Evolutionary conservation across 306 rosid species (phyloP).

Genomic region (Gynostemma pentaphyllum): DNA sequence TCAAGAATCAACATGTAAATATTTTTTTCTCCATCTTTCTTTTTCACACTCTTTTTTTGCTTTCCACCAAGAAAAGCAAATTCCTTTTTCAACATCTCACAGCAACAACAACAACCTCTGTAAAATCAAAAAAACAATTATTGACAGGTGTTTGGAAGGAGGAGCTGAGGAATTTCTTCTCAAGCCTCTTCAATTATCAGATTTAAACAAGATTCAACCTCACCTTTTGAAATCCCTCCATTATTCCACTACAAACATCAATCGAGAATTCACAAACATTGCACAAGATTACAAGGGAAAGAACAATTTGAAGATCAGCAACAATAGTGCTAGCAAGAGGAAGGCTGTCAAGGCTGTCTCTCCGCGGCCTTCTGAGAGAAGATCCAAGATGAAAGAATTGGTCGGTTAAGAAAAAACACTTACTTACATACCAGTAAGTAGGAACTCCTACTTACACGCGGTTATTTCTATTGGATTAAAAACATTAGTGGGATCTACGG

Average conservation of each 20-base stretch:
- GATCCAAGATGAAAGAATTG: conserved; percentile 45
- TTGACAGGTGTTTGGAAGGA: conserved; percentile 67
- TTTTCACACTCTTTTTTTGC: no score
- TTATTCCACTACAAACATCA: not conserved
- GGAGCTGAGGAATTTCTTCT: conserved; percentile 83
- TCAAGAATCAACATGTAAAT: conserved; percentile 70
- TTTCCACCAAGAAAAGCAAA: no score
- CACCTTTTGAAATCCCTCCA: conserved; percentile 16
- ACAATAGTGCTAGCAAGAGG: conserved; percentile 30
- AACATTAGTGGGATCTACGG: no score
- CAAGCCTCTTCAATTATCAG: conserved; percentile 72
- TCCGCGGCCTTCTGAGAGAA: conserved; percentile 50
- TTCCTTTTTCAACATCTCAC: no score
- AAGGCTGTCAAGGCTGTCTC: conserved; percentile 43
- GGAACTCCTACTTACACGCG: no score
- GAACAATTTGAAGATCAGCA: not conserved
- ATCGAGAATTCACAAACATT: not conserved
- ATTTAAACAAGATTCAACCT: conserved; percentile 58
- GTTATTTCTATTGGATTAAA: no score
- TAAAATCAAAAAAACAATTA: not conserved
- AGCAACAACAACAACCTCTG: not conserved
- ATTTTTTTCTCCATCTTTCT: no score
- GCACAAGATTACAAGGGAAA: conserved; percentile 10
- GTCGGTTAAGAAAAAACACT: no score
- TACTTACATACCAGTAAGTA: no score